phyloP scores from a whole-genome alignment of 768 basidiomycete genomes.

The Pisolithus orientalis region DNA sequence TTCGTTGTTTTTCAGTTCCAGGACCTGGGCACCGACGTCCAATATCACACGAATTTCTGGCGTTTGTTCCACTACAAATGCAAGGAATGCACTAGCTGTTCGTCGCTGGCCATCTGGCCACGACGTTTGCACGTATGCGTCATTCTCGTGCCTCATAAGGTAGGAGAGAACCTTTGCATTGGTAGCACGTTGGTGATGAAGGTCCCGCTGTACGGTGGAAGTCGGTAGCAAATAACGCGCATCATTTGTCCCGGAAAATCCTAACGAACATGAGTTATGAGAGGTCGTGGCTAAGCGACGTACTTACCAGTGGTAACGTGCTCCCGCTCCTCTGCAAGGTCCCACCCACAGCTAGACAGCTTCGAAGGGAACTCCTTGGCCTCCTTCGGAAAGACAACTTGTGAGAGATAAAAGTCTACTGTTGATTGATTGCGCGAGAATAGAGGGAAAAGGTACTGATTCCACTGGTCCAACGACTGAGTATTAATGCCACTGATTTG shows the following conservation, averaged over 20 bases:
- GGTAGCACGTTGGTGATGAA: slow-evolving; percentile 32
- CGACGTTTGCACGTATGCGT: slow-evolving; percentile 17
- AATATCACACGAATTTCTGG: slow-evolving; percentile 38
- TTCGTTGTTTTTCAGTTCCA: slow-evolving; percentile 38
- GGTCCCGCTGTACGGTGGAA: slow-evolving; percentile 19
- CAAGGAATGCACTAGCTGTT: slow-evolving; percentile 19
- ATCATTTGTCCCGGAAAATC: slow-evolving; percentile 45
- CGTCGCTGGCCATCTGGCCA: slow-evolving; percentile 21
- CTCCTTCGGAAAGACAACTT: slow-evolving; percentile 32
- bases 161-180: slow-evolving; percentile 34
- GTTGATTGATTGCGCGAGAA: slow-evolving; percentile 25
- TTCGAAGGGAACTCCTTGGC: slow-evolving; percentile 32
- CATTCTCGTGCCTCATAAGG: slow-evolving; percentile 29
- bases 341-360: slow-evolving; percentile 32
- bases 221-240: slow-evolving; percentile 22
- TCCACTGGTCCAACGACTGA: slow-evolving; percentile 24
- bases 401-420: slow-evolving; percentile 32
- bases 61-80: slow-evolving; percentile 22
- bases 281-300: fast-evolving
- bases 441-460: slow-evolving; percentile 15
- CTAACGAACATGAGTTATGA: slow-evolving; percentile 3
- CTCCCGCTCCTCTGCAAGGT: slow-evolving; percentile 24
- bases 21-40: slow-evolving; percentile 50
- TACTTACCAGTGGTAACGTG: slow-evolving; percentile 14
- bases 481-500: slow-evolving; percentile 18